Evolutionary conservation across 2,329 filamentous ascomycete genomes (phyloP).

Genomic region (Penicillium italicum): DNA sequence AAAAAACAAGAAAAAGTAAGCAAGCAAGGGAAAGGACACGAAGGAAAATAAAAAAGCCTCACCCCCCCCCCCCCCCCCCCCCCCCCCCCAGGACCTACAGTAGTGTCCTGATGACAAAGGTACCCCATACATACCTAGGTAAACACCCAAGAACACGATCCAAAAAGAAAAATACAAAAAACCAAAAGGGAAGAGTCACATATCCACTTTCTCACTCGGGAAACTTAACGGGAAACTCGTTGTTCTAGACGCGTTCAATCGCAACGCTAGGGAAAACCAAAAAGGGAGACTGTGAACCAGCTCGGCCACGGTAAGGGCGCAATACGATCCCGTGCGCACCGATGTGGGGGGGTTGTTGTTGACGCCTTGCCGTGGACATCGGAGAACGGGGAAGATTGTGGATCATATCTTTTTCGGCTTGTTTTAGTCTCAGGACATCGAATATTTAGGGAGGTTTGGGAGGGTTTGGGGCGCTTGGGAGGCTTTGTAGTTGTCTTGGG

Average conservation of each 20-base stretch:
- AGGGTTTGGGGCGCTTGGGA: not conserved
- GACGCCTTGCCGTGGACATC: not conserved
- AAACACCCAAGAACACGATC: not conserved
- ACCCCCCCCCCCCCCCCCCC: no score
- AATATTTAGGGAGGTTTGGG: not conserved
- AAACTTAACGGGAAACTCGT: not conserved
- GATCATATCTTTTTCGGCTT: not conserved
- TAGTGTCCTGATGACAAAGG: not conserved
- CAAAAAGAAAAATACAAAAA: not conserved
- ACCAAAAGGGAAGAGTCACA: not conserved
- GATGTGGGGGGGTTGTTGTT: conserved; percentile 1
- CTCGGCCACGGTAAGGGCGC: not conserved
- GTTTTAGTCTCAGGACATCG: not conserved
- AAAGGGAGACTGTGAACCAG: not conserved
- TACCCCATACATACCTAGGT: conserved; percentile 1
- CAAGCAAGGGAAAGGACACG: not conserved
- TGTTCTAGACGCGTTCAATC: not conserved
- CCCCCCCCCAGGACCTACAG: no score
- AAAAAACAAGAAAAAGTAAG: not conserved
- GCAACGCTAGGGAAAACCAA: not conserved
- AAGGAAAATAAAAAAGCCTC: not conserved
- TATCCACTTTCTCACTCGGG: not conserved
- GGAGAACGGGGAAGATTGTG: not conserved
- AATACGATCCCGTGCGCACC: not conserved
- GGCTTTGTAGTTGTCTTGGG: not conserved